Percentiles rank a stretch among this genome's conserved stretches.
Conservation (phyloP, 2,329 filamentous ascomycete species). For the Westerdykella sp. region DNA sequence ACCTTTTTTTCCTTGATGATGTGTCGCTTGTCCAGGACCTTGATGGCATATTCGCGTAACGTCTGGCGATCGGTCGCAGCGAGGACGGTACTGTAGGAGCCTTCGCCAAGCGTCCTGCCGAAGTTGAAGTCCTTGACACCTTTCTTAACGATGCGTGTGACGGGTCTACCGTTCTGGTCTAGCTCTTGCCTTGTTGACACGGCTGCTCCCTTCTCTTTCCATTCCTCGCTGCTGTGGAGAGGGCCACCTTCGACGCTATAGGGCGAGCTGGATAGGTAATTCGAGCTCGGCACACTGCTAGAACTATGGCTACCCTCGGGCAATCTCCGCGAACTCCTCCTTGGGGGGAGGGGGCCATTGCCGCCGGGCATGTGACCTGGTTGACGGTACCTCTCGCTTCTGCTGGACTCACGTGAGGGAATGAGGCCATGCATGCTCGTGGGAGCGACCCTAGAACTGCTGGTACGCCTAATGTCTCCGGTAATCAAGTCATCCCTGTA, state of each 20-base stretch:
- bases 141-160: constrained; percentile 85
- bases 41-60: constrained; percentile 93
- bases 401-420: constrained; percentile 62
- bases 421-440: constrained; percentile 54
- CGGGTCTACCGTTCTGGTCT: constrained; percentile 74
- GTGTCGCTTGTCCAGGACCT: constrained; percentile 95
- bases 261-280: constrained; percentile 31
- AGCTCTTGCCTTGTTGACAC: constrained; percentile 74
- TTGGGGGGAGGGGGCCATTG: constrained; percentile 62
- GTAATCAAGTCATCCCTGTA: constrained; percentile 42
- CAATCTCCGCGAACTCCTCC: constrained; percentile 69
- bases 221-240: constrained; percentile 73
- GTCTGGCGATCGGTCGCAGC: constrained; percentile 90
- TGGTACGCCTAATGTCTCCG: constrained; percentile 44
- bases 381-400: constrained; percentile 63
- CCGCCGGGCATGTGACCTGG: constrained; percentile 48
- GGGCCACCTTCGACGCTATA: constrained; percentile 55
- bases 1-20: constrained; percentile 99
- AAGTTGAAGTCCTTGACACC: constrained; percentile 96
- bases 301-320: constrained; percentile 37
- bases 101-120: constrained; percentile 83
- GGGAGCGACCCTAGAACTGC: constrained; percentile 57
- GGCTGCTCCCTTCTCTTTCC: constrained; percentile 93
- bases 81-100: constrained; percentile 94
- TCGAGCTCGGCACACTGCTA: constrained; percentile 10